Conservation (phyloP, 1,284 basidiomycete genomes). For the Chondrostereum purpureum region DNA sequence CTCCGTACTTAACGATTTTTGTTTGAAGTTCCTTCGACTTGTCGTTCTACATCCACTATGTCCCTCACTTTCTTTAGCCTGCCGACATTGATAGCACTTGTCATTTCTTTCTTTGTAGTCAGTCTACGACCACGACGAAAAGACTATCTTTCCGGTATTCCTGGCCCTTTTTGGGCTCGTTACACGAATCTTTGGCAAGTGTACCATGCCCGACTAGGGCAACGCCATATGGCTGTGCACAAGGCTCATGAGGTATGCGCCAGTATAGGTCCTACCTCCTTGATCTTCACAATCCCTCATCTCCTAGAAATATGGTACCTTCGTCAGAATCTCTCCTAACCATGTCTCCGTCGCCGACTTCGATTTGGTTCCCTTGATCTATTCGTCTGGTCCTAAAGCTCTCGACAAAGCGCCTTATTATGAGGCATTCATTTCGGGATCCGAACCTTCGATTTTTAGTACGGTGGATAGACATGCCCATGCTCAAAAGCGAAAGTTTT, state of each 20-base stretch:
- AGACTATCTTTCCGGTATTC: slow-evolving; percentile 6
- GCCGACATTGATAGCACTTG: neutral
- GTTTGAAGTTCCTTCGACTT: no score
- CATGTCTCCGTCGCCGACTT: slow-evolving; percentile 11
- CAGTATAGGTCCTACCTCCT: neutral
- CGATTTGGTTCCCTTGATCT: slow-evolving; percentile 11
- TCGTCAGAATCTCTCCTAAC: slow-evolving; percentile 13
- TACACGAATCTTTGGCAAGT: slow-evolving; percentile 11
- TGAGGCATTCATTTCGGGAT: slow-evolving; percentile 12
- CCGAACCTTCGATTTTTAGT: slow-evolving; percentile 12
- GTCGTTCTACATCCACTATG: no score
- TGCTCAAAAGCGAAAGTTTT: slow-evolving; percentile 57
- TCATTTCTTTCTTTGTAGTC: neutral
- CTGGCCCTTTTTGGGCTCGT: slow-evolving; percentile 12
- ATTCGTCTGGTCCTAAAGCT: slow-evolving; percentile 13
- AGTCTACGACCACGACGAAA: neutral
- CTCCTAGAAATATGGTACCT: slow-evolving; percentile 9
- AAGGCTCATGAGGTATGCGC: slow-evolving; percentile 11
- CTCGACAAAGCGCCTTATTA: slow-evolving; percentile 14
- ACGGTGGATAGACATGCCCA: slow-evolving; percentile 45
- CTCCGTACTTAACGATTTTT: no score
- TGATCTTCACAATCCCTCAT: neutral
- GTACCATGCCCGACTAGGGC: slow-evolving; percentile 9
- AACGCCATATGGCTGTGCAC: slow-evolving; percentile 12
- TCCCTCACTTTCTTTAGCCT: neutral